These are phyloP conservation scores for Colletotrichum horii DNA, from an alignment of 2,329 filamentous ascomycete species.

Conservation along the genomic window DNA sequence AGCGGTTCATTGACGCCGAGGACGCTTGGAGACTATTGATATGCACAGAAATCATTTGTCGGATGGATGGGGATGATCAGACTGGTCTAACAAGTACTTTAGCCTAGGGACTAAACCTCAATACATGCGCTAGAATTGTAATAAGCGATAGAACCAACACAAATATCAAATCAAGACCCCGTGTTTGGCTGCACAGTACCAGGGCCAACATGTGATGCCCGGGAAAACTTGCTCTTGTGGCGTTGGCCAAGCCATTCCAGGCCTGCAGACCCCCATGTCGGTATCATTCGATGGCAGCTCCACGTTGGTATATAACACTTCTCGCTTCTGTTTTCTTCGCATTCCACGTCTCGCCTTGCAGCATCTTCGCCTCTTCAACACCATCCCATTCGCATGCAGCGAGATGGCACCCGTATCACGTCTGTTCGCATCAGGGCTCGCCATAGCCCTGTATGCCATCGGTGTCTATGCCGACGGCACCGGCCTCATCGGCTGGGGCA, in stretches of 20 bases:
- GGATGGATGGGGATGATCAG: background rate
- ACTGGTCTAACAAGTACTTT: background rate
- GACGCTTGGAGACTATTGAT: conserved; percentile 1
- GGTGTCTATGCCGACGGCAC: background rate
- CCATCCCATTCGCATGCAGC: background rate
- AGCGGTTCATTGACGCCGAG: background rate
- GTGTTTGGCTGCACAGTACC: background rate
- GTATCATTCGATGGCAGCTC: background rate
- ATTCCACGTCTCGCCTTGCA: background rate
- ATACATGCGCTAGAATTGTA: background rate
- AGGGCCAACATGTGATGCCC: background rate
- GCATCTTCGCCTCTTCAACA: background rate
- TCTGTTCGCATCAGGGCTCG: background rate
- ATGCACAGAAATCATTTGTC: conserved; percentile 13
- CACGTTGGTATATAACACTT: background rate
- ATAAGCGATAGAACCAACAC: background rate
- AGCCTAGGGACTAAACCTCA: background rate
- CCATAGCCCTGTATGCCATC: background rate
- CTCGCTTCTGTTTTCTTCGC: background rate
- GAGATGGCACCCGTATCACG: background rate
- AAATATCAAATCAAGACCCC: background rate
- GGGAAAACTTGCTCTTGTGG: conserved; percentile 10
- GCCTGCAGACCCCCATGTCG: background rate
- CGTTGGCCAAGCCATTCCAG: conserved; percentile 4
- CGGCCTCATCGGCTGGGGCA: conserved; percentile 21